Conservation (phyloP, 768 basidiomycete genomes). For the Psilocybe azurescens region DNA sequence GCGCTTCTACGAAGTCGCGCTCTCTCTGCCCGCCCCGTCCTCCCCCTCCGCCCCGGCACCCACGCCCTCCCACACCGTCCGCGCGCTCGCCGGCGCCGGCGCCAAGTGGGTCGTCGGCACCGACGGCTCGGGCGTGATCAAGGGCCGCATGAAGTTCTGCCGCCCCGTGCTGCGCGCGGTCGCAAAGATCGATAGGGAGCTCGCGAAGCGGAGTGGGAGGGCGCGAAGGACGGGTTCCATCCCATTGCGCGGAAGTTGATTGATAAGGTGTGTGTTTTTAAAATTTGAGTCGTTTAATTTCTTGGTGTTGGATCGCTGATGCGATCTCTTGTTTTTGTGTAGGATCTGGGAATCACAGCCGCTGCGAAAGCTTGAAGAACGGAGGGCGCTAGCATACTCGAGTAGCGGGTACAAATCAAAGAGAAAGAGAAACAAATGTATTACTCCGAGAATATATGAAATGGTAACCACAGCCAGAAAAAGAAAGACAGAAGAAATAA, state of each 20-base stretch:
- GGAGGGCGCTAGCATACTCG: too few relatives aligned
- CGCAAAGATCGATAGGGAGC: constrained; percentile 50
- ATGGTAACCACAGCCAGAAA: too few relatives aligned
- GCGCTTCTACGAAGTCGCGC: constrained; percentile 77
- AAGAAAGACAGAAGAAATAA: background rate
- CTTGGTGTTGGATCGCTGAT: too few relatives aligned
- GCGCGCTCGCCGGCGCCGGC: constrained; percentile 55
- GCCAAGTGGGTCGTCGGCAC: constrained; percentile 72
- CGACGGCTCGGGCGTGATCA: constrained; percentile 64
- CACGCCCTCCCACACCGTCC: constrained; percentile 45
- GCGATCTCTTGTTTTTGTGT: too few relatives aligned
- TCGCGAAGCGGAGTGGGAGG: constrained; percentile 59
- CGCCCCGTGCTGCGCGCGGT: constrained; percentile 67
- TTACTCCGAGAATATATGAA: too few relatives aligned
- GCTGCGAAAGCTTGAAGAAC: constrained; percentile 6
- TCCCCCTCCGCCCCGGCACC: too few relatives aligned
- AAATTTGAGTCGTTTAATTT: background rate
- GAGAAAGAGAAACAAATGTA: background rate
- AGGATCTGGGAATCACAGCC: constrained; percentile 20
- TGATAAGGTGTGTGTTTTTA: constrained; percentile 59
- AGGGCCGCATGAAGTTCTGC: constrained; percentile 89
- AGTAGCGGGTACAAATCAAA: background rate
- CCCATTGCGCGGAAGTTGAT: constrained; percentile 79
- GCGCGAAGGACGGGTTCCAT: constrained; percentile 63
- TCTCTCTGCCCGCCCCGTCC: constrained; percentile 45